Evolutionary conservation across 148 eudicot species (phyloP).

Genomic region (Tetragonia tetragonoides): DNA sequence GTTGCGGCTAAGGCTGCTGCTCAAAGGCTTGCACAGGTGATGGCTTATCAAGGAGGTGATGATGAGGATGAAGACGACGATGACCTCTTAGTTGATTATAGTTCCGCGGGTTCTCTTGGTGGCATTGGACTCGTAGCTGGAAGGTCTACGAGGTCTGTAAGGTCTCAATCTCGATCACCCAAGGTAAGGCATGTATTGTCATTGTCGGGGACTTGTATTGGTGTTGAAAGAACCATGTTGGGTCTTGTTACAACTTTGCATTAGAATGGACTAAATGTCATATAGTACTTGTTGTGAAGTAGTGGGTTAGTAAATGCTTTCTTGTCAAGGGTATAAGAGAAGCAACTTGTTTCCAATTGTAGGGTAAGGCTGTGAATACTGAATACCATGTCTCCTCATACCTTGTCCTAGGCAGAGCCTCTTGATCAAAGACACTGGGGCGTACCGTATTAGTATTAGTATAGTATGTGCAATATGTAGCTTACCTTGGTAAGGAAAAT

Average conservation of each 20-base stretch:
- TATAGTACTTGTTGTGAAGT: not conserved
- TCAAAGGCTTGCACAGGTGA: slow-evolving; percentile 75
- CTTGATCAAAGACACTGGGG: too few relatives aligned
- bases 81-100: slow-evolving; percentile 53
- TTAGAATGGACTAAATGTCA: not conserved
- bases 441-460: too few relatives aligned
- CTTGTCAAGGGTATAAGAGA: not conserved
- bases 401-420: not conserved
- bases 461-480: not conserved
- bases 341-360: not conserved
- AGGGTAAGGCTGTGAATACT: not conserved
- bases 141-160: slow-evolving; percentile 33
- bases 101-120: slow-evolving; percentile 33
- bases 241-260: too few relatives aligned
- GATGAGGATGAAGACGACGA: slow-evolving; percentile 75
- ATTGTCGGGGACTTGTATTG: too few relatives aligned
- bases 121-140: slow-evolving; percentile 59
- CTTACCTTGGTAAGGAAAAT: not conserved
- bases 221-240: too few relatives aligned
- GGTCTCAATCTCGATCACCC: slow-evolving; percentile 49
- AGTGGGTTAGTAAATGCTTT: not conserved
- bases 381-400: too few relatives aligned
- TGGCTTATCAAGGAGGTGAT: slow-evolving; percentile 50
- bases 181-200: slow-evolving; percentile 32
- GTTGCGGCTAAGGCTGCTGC: slow-evolving; percentile 68